Base-by-base conservation (phyloP, 2,329 filamentous ascomycete species). In the Leptographium wingfieldii region DNA sequence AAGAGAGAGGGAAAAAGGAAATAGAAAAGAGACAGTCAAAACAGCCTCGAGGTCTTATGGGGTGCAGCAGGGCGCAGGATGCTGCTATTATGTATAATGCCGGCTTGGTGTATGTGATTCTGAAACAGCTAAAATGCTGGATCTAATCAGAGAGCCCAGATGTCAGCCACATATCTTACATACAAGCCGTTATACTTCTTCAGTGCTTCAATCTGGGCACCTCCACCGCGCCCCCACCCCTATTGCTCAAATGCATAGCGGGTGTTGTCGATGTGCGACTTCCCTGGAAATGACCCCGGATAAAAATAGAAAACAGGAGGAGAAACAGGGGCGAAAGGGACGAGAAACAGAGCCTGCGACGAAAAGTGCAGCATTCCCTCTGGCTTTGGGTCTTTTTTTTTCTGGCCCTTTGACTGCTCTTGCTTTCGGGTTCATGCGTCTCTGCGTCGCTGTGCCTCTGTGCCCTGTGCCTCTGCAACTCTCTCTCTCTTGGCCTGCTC, bases 101-200 rank as follows among this genome's bases (percentile, higher is more conserved):
- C 60, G 62, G 53, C 22, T 59, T 59, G 59, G 48, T 56, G 56
- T 59, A 31, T 62, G 55, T 52, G 53, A 62, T 61, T 61, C 57
- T 65, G 63, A 65, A 65, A 65, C 63, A 60, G 55, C 57, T 55
- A 51, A 51, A 60, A 57, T 25, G 54, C 56, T 61, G 58, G 31
- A 55, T 56, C 62, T 60, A 63, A 58, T 59, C 60, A 62, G 58
- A 61, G 60, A 61, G 53, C 16, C 35, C 31, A 46, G 59, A 60
- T 60, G 61, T 62, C 58, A 61, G 62, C 62, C 55, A 62, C 51
- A 46, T 56, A 22, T 22, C 22, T 22, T 22, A 22, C 57, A 62
- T 31, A 55, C 43, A 46, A 61, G 48, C 62, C 59, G 60, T 62
- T 63, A 48, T 59, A 63, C 55, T 61, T 61, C 56, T 58, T 48